phyloP scores from a whole-genome alignment of 805 yeast species.

The Metschnikowia kunwiensis region DNA sequence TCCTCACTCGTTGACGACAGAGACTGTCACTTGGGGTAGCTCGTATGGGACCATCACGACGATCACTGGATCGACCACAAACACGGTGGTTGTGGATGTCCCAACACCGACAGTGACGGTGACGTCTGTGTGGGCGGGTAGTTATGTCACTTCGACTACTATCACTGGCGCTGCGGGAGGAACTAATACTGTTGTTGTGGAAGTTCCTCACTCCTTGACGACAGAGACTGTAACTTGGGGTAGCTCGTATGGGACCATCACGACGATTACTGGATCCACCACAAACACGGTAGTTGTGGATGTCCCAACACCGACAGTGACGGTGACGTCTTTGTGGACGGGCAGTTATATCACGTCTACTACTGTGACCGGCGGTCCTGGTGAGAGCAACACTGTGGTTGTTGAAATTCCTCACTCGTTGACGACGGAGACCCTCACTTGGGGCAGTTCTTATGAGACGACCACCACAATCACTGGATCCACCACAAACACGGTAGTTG shows the following conservation, averaged over 20 bases:
- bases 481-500: conserved; percentile 13
- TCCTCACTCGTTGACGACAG: conserved; percentile 11
- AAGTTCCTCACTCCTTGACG: conserved; percentile 17
- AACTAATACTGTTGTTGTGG: conserved; percentile 14
- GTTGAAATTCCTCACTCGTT: conserved; percentile 14
- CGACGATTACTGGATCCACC: conserved; percentile 16
- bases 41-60: conserved; percentile 1
- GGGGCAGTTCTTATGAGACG: conserved; percentile 3
- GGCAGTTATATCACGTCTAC: conserved; percentile 10
- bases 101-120: conserved; percentile 10
- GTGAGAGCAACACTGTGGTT: conserved; percentile 13
- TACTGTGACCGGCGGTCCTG: conserved; percentile 1
- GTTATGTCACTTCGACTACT: conserved; percentile 5
- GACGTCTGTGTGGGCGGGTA: conserved; percentile 12
- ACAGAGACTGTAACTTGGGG: conserved; percentile 18
- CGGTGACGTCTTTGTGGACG: conserved; percentile 7
- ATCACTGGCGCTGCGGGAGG: conserved; percentile 9
- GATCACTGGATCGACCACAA: neutral
- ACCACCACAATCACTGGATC: conserved; percentile 8
- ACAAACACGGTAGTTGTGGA: conserved; percentile 21
- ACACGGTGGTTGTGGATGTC: conserved; percentile 12
- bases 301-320: conserved; percentile 15
- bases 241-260: conserved; percentile 8
- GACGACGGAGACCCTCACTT: conserved; percentile 7
- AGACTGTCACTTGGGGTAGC: conserved; percentile 8